Evolutionary conservation across 805 yeast genomes (phyloP).

Genomic region (Lipomyces kockii): DNA sequence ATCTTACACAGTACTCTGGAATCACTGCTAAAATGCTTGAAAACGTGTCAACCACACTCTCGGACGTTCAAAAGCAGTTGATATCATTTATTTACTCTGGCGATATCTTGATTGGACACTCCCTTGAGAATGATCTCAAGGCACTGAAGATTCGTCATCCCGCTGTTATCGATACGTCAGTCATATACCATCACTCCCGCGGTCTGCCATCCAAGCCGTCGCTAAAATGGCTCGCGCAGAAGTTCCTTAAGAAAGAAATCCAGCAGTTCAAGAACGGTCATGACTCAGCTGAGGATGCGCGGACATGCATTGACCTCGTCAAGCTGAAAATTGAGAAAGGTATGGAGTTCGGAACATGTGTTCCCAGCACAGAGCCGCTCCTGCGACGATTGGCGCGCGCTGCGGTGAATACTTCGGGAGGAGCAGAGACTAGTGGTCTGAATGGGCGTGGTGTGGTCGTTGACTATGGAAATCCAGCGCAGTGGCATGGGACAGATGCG

Average conservation of each 20-base stretch:
- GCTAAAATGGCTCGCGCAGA: constrained; percentile 67
- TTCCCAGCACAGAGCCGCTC: constrained; percentile 35
- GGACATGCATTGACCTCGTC: constrained; percentile 76
- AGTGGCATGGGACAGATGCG: constrained; percentile 44
- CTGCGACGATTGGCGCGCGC: constrained; percentile 32
- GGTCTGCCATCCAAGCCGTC: constrained; percentile 86
- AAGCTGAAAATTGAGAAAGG: constrained; percentile 74
- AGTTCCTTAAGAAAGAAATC: constrained; percentile 60
- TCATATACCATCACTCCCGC: constrained; percentile 71
- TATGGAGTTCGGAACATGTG: constrained; percentile 60
- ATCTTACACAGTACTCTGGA: constrained; percentile 84
- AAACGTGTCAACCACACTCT: constrained; percentile 64
- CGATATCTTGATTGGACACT: constrained; percentile 86
- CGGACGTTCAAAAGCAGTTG: constrained; percentile 69
- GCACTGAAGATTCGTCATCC: constrained; percentile 76
- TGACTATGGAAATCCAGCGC: constrained; percentile 45
- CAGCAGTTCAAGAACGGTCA: constrained; percentile 70
- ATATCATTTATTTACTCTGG: constrained; percentile 53
- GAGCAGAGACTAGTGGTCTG: constrained; percentile 20
- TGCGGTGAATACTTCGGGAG: constrained; percentile 5
- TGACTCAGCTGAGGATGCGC: constrained; percentile 84
- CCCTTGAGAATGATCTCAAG: constrained; percentile 78
- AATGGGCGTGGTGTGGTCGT: constrained; percentile 43
- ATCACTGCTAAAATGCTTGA: constrained; percentile 71
- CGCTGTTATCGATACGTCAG: constrained; percentile 76